phyloP scores from a whole-genome alignment of 2,329 filamentous ascomycete genomes.

The Arthrobotrys iridis region DNA sequence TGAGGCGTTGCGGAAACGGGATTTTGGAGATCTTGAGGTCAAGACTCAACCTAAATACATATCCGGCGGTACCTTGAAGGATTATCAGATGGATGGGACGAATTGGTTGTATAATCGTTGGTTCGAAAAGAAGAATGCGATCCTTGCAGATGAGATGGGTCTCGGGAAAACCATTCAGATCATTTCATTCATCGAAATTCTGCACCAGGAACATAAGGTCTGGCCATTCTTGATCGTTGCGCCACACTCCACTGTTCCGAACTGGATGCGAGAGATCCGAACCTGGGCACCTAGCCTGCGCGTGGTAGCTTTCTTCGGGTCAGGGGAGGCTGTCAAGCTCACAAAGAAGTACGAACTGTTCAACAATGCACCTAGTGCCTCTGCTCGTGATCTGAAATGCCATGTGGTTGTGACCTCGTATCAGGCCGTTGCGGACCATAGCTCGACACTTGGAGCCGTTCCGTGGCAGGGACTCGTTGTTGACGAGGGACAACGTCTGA shows the following conservation, averaged over 20 bases:
- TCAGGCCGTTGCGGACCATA: conserved; percentile 81
- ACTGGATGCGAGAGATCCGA: conserved; percentile 85
- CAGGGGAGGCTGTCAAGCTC: conserved; percentile 76
- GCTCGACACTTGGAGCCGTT: conserved; percentile 73
- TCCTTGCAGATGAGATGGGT: conserved; percentile 97
- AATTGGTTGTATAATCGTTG: conserved; percentile 90
- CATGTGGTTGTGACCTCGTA: conserved; percentile 97
- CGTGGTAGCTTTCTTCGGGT: conserved; percentile 93
- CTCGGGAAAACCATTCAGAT: conserved; percentile 92
- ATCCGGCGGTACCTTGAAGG: conserved; percentile 84
- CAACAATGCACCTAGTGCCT: conserved; percentile 64
- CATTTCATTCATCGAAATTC: conserved; percentile 33
- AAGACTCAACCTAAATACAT: conserved; percentile 77
- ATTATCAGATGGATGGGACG: conserved; percentile 83
- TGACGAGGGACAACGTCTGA: conserved; percentile 93
- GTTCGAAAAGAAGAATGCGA: conserved; percentile 81
- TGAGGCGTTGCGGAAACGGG: conserved; percentile 70
- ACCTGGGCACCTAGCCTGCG: conserved; percentile 86
- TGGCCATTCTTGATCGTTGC: conserved; percentile 95
- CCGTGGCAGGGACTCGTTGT: conserved; percentile 90
- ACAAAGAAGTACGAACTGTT: conserved; percentile 84
- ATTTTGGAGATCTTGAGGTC: conserved; percentile 75
- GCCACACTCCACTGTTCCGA: conserved; percentile 94
- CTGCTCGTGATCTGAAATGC: conserved; percentile 75
- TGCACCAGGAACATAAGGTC: conserved; percentile 69